Base-by-base conservation (phyloP, 192 early-diverging fungal species). In the Dimargaris xerosporica region DNA sequence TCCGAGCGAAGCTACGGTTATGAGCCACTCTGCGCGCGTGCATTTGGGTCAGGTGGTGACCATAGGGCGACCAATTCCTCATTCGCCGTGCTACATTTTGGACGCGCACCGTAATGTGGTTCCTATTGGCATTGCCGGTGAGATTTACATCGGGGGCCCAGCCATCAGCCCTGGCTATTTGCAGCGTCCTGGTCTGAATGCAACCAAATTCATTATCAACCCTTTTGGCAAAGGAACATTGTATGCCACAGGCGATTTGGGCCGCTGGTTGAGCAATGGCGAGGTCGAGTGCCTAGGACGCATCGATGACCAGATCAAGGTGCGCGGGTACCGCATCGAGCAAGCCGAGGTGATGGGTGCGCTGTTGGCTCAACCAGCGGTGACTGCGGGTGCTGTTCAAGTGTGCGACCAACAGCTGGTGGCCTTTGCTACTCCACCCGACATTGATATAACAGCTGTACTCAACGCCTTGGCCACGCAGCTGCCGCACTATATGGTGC, bases 291-390 rank as follows among this genome's bases (percentile, higher is more conserved):
- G 31, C n/a, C 5, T 56, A 25, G 54, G 26, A 4, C 54, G 54
- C 12, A 29, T 25, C 9, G 54, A 25, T 31, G 34, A 56, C 28
- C 25, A 23, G 12, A 9, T 56, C 9, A 56, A 56, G 34, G 13
- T 56, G 26, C 54, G 54, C 34, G 54, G 54, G 12, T 56, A 30
- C 54, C 28, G 54, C 5, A 56, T 56, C 34, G 54, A 56, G n/a
- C 54, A 30, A 15, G 30, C 5, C 5, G 54, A 56, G n/a, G 30
- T 56, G 12, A 29, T 30, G 7, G 7, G 9, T 13, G 54, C n/a
- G 26, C 30, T 41, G 12, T 6, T 12, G 5, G 10, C 5, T 6
- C 28, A 29, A 7, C 54, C 54, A 5, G 54, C 9, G 5, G 54
- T 56, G 6, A 25, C 9, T 4, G 30, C 28, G 12, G 54, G 30